A percentile compares a stretch with the other conserved stretches of the same genome.
Conservation (phyloP, 352 stramenopile genomes). For the Pythium pyrilobum region DNA sequence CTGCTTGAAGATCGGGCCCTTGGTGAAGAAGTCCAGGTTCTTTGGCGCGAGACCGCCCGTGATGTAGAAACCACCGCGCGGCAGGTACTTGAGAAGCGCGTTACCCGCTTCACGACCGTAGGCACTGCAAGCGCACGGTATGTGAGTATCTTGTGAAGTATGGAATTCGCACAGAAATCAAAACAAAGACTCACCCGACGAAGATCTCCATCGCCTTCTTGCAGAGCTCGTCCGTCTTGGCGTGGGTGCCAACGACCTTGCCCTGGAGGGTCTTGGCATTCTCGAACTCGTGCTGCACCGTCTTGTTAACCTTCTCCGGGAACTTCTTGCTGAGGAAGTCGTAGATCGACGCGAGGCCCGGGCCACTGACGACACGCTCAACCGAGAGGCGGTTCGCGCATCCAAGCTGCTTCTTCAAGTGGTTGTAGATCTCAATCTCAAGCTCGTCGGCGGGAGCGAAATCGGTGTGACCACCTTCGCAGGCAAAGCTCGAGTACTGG, state of each 20-base stretch:
- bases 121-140: constrained; percentile 30
- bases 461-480: constrained; percentile 94
- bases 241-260: constrained; percentile 87
- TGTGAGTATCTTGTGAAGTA: too few species aligned
- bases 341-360: constrained; percentile 94
- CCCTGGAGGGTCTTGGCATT: constrained; percentile 61
- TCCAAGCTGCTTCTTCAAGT: constrained; percentile 82
- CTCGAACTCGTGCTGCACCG: constrained; percentile 68
- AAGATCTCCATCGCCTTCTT: constrained; percentile 93
- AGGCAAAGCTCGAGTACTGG: constrained; percentile 91
- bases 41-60: constrained; percentile 96
- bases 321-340: constrained; percentile 93
- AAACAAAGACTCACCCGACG: constrained; percentile 59
- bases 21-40: constrained; percentile 93
- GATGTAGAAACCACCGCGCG: constrained; percentile 95
- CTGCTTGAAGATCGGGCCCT: constrained; percentile 76
- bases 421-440: constrained; percentile 85
- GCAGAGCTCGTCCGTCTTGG: constrained; percentile 76
- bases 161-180: neutral
- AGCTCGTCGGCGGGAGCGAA: constrained; percentile 89
- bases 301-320: constrained; percentile 77
- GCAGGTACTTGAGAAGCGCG: constrained; percentile 94
- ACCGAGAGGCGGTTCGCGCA: constrained; percentile 89
- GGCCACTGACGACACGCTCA: constrained; percentile 95
- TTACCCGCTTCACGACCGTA: constrained; percentile 95